Percentiles rank a stretch among this genome's conserved stretches.
Evolutionary conservation across 768 basidiomycete species (phyloP).

Genomic region (Nidularia pulvinata): DNA sequence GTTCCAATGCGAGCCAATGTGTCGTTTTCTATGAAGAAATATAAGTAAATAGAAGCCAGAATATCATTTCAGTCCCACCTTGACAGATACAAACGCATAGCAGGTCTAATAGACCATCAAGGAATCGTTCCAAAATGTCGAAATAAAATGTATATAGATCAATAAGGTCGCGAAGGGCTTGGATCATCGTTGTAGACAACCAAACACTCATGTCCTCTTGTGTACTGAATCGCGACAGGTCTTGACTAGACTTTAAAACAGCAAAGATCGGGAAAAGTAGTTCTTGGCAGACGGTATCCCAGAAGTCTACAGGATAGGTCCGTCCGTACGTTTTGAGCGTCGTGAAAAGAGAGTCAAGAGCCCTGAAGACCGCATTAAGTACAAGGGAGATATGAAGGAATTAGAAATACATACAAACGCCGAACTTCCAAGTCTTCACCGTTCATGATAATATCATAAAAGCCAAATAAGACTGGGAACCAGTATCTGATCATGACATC

Average conservation of each 20-base stretch:
- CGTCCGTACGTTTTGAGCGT: slow-evolving; percentile 90
- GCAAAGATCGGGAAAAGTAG: slow-evolving; percentile 98
- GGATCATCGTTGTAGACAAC: slow-evolving; percentile 99
- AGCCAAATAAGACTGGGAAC: slow-evolving; percentile 97
- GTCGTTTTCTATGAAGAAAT: slow-evolving; percentile 80
- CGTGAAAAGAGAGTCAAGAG: slow-evolving; percentile 94
- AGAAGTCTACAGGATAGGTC: slow-evolving; percentile 88
- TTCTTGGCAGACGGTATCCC: slow-evolving; percentile 97
- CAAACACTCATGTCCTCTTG: slow-evolving; percentile 99
- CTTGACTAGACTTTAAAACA: slow-evolving; percentile 90
- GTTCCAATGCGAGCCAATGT: slow-evolving; percentile 97
- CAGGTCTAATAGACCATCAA: slow-evolving; percentile 93
- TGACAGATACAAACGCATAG: slow-evolving; percentile 98
- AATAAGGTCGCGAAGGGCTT: slow-evolving; percentile 93
- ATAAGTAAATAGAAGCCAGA: slow-evolving; percentile 4
- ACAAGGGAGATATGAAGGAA: not conserved
- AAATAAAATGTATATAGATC: slow-evolving; percentile 97
- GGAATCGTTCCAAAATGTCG: slow-evolving; percentile 82
- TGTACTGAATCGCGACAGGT: slow-evolving; percentile 89
- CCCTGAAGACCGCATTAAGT: slow-evolving; percentile 43
- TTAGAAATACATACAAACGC: slow-evolving; percentile 64
- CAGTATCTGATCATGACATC: slow-evolving; percentile 96
- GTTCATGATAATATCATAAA: slow-evolving; percentile 99
- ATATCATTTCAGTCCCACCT: slow-evolving; percentile 50
- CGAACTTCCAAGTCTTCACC: slow-evolving; percentile 98